Percentiles rank a stretch among this genome's conserved stretches.
These are phyloP conservation scores for Erysimum cheiri DNA, from an alignment of 441 rosid genomes.

Conservation along the genomic window DNA sequence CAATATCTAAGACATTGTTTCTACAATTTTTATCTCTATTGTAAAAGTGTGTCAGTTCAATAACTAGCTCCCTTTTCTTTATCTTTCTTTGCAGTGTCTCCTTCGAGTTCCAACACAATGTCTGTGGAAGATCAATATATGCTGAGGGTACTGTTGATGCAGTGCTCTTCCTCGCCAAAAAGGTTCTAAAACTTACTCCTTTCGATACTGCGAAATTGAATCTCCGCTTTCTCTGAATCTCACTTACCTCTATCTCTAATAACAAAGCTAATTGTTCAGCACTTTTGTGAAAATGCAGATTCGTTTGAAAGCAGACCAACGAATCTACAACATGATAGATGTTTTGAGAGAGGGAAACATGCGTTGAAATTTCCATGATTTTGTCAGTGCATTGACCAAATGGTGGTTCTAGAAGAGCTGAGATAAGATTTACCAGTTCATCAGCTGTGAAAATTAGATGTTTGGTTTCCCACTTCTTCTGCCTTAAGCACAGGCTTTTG, in stretches of 20 bases:
- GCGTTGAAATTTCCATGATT: slow-evolving; percentile 50
- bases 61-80: slow-evolving; percentile 15
- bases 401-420: slow-evolving; percentile 28
- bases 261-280: background rate
- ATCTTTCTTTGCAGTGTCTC: slow-evolving; percentile 66
- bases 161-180: slow-evolving; percentile 81
- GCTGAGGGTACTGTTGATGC: slow-evolving; percentile 96
- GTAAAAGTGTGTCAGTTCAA: background rate
- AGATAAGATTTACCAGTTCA: slow-evolving; percentile 21
- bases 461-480: slow-evolving; percentile 16
- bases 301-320: slow-evolving; percentile 63
- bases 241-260: background rate
- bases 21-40: slow-evolving; percentile 29
- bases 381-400: slow-evolving; percentile 17
- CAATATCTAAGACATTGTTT: slow-evolving; percentile 19
- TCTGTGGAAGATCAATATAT: slow-evolving; percentile 93
- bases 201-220: no score
- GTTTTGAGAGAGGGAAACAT: slow-evolving; percentile 87
- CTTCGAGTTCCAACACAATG: slow-evolving; percentile 94
- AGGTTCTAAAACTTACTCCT: slow-evolving; percentile 52
- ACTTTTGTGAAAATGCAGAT: slow-evolving; percentile 50
- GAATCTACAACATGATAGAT: slow-evolving; percentile 89
- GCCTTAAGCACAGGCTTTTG: slow-evolving; percentile 23
- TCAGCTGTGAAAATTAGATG: slow-evolving; percentile 13
- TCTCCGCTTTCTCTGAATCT: background rate